phyloP scores from a whole-genome alignment of 1,284 basidiomycete genomes.

The Ganoderma sinense region DNA sequence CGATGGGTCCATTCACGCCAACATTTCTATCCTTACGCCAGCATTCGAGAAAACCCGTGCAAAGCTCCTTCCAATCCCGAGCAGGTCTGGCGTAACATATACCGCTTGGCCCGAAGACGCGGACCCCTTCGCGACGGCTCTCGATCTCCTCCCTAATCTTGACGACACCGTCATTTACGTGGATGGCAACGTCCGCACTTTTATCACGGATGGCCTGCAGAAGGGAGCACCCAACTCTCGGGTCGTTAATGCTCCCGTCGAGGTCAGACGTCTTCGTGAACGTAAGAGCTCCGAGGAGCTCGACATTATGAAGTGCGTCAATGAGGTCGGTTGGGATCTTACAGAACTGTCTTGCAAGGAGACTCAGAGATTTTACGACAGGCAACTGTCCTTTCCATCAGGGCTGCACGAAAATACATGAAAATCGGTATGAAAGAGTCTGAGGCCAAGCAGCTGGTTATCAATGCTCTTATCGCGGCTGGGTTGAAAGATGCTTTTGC shows the following conservation, averaged over 20 bases:
- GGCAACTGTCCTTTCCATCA: conserved; percentile 80
- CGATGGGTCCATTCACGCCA: conserved; percentile 44
- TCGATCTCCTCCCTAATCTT: conserved; percentile 50
- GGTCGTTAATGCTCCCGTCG: conserved; percentile 57
- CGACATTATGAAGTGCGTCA: conserved; percentile 77
- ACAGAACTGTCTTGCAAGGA: background rate
- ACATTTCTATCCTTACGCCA: conserved; percentile 75
- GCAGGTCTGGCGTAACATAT: conserved; percentile 52
- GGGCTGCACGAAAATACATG: conserved; percentile 68
- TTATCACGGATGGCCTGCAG: conserved; percentile 67
- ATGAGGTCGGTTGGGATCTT: conserved; percentile 62
- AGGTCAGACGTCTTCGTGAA: conserved; percentile 72
- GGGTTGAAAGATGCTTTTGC: conserved; percentile 67
- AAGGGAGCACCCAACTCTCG: conserved; percentile 49
- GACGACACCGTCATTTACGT: conserved; percentile 58
- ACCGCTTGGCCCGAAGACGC: conserved; percentile 80
- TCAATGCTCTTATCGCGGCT: conserved; percentile 58
- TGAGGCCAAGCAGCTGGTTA: conserved; percentile 63
- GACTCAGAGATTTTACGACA: conserved; percentile 38
- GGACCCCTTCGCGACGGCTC: conserved; percentile 68
- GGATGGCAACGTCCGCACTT: conserved; percentile 65
- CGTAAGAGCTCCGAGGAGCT: conserved; percentile 79
- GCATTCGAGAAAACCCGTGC: conserved; percentile 81
- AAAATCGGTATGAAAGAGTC: conserved; percentile 82
- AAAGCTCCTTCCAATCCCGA: conserved; percentile 61